These are phyloP conservation scores for Xylariomycetidae sp. DNA, from an alignment of 2,329 filamentous ascomycete genomes.

Conservation along the genomic window DNA sequence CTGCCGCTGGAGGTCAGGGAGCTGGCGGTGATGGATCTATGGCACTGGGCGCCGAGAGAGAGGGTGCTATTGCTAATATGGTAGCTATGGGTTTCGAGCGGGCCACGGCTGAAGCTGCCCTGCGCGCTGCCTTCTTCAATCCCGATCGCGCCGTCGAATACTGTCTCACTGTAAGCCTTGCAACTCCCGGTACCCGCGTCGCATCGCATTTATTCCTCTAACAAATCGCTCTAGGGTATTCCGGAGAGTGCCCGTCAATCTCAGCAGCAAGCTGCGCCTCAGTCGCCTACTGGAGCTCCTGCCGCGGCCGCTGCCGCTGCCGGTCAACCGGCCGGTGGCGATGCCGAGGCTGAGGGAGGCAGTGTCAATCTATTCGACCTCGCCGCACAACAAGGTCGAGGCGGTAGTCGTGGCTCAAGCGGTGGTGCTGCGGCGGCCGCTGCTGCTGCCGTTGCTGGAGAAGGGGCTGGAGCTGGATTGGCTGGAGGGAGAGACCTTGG, in stretches of 20 bases:
- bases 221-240: too few species aligned
- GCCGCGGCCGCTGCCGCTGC: constrained; percentile 31
- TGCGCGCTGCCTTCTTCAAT: constrained; percentile 96
- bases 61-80: constrained; percentile 84
- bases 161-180: constrained; percentile 72
- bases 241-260: constrained; percentile 74
- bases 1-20: constrained; percentile 43
- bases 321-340: constrained; percentile 36
- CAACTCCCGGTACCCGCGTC: too few species aligned
- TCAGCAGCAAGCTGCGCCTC: constrained; percentile 31
- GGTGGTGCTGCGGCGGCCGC: constrained; percentile 38
- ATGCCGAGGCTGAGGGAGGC: constrained; percentile 43
- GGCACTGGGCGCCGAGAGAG: constrained; percentile 77
- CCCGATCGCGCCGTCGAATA: constrained; percentile 97
- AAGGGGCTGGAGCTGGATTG: constrained; percentile 46
- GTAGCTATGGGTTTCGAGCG: constrained; percentile 95
- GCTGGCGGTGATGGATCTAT: constrained; percentile 73
- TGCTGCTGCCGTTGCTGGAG: constrained; percentile 41
- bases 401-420: constrained; percentile 37
- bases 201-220: too few species aligned
- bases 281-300: constrained; percentile 34
- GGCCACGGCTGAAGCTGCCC: constrained; percentile 82
- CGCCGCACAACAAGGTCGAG: constrained; percentile 68
- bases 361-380: constrained; percentile 89
- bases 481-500: constrained; percentile 49